These are phyloP conservation scores for Podospora sp. DNA, from an alignment of 495 filamentous ascomycete species.

Conservation along the genomic window DNA sequence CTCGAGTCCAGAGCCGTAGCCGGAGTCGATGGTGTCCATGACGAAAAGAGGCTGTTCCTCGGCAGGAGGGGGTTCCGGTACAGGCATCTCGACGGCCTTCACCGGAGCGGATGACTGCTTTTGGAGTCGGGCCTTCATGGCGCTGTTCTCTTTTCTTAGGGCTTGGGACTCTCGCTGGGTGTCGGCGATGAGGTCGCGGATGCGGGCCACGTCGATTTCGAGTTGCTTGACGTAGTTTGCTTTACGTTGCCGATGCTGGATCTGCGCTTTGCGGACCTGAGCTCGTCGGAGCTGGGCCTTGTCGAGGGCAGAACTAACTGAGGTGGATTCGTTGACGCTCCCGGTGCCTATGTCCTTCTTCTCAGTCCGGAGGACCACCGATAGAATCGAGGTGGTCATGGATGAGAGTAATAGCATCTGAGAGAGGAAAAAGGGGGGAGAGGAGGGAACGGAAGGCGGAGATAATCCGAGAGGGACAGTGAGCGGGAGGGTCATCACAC, in stretches of 20 bases:
- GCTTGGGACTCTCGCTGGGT: constrained; percentile 36
- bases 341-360: neutral
- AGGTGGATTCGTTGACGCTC: neutral
- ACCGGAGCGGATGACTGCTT: too few relatives aligned
- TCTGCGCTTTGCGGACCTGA: constrained; percentile 55
- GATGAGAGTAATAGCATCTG: neutral
- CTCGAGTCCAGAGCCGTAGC: neutral
- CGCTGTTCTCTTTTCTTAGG: constrained; percentile 44
- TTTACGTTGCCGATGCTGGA: constrained; percentile 55
- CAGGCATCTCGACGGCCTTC: too few relatives aligned
- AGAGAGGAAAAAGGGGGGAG: neutral
- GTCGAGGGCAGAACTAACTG: constrained; percentile 15
- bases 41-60: neutral
- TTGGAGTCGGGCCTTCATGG: constrained; percentile 9
- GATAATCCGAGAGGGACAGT: neutral
- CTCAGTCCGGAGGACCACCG: constrained; percentile 1
- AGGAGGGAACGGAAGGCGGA: neutral
- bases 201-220: constrained; percentile 48
- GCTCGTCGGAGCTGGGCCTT: constrained; percentile 47
- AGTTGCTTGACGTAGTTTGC: constrained; percentile 54
- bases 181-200: constrained; percentile 48
- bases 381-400: constrained; percentile 1
- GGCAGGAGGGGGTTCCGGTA: too few relatives aligned
- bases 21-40: neutral
- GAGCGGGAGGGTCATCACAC: neutral